phyloP scores from a whole-genome alignment of 2,329 filamentous ascomycete species.

The Aspergillus sclerotialis region DNA sequence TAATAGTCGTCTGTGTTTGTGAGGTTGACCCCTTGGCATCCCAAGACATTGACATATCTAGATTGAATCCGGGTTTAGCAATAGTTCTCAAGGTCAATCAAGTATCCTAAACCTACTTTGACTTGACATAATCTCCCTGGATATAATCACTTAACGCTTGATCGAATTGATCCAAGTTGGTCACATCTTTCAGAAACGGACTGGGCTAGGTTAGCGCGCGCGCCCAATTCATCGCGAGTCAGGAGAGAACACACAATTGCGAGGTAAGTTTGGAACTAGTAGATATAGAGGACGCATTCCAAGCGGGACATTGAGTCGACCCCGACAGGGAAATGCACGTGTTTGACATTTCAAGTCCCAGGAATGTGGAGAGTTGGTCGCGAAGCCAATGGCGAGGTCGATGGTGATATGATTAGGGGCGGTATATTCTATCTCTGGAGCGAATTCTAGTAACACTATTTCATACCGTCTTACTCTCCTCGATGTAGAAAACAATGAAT shows the following conservation, averaged over 20 bases:
- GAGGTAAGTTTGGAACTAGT: slow-evolving; percentile 52
- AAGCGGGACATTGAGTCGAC: slow-evolving; percentile 66
- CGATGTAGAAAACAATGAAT: no score
- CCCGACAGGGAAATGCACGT: slow-evolving; percentile 61
- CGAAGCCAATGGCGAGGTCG: not conserved
- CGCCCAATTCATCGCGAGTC: slow-evolving; percentile 17
- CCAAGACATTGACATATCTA: slow-evolving; percentile 76
- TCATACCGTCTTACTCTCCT: not conserved
- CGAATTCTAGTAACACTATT: not conserved
- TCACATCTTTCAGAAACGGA: slow-evolving; percentile 78
- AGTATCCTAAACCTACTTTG: slow-evolving; percentile 56
- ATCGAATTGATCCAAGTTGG: slow-evolving; percentile 71
- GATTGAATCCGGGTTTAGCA: slow-evolving; percentile 1
- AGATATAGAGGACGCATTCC: slow-evolving; percentile 64
- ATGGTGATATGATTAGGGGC: not conserved
- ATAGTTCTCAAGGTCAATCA: not conserved
- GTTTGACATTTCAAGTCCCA: slow-evolving; percentile 26
- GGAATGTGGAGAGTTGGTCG: slow-evolving; percentile 2
- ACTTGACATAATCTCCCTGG: slow-evolving; percentile 63
- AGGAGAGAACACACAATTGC: slow-evolving; percentile 55
- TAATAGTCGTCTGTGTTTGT: slow-evolving; percentile 76
- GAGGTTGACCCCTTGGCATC: slow-evolving; percentile 70
- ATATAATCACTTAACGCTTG: slow-evolving; percentile 64
- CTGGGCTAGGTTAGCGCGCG: slow-evolving; percentile 42
- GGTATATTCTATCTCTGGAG: not conserved